Conservation (phyloP, 106 monocot species). For the Agapanthus africanus region DNA sequence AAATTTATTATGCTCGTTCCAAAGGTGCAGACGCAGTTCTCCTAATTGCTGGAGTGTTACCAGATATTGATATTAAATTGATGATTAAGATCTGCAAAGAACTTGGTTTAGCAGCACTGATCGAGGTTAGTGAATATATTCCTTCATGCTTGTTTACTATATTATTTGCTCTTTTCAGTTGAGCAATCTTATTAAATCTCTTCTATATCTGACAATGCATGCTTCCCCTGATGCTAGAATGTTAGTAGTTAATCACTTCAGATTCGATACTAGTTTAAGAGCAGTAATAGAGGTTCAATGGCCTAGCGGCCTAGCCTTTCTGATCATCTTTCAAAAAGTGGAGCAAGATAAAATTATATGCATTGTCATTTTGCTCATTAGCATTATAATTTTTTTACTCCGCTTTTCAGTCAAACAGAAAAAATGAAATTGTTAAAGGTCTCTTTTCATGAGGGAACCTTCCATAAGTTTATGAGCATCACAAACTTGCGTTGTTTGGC, state of each 20-base stretch:
- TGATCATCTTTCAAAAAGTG: neutral
- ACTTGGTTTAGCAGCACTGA: slow-evolving; percentile 64
- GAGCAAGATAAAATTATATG: neutral
- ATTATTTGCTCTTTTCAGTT: neutral
- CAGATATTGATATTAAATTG: slow-evolving; percentile 81
- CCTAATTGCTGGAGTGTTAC: slow-evolving; percentile 80
- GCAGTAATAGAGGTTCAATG: neutral
- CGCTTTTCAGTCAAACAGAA: neutral
- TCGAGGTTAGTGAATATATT: slow-evolving; percentile 52
- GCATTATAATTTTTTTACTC: neutral
- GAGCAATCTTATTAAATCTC: neutral
- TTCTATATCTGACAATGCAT: neutral
- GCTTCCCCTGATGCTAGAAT: neutral
- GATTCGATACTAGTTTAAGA: neutral
- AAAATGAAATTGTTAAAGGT: slow-evolving; percentile 1
- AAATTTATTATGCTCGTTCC: slow-evolving; percentile 79
- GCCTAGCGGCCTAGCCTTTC: neutral
- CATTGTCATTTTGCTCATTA: neutral
- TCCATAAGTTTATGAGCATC: slow-evolving; percentile 3
- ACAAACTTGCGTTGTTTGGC: neutral
- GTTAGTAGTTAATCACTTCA: neutral
- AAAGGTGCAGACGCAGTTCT: slow-evolving; percentile 87
- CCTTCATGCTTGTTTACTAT: neutral
- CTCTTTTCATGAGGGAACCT: neutral
- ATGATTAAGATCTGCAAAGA: slow-evolving; percentile 63